Percentiles rank a stretch among this genome's conserved stretches.
phyloP scores from a whole-genome alignment of 2,329 filamentous ascomycete species.

The Fonsecaea pedrosoi region DNA sequence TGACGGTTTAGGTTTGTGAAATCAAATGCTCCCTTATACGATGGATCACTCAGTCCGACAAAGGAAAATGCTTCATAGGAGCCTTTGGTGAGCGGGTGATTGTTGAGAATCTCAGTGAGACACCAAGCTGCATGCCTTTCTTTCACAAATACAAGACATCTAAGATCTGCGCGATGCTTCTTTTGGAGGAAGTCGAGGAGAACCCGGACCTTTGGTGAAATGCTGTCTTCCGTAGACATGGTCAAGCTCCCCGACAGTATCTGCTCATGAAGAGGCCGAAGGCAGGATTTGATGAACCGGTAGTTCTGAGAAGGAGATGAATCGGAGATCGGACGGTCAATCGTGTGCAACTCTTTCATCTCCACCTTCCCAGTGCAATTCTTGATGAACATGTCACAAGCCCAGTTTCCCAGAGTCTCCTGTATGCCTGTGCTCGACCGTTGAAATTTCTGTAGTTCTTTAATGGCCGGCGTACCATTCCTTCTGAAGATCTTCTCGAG shows the following conservation, averaged over 20 bases:
- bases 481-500: slow-evolving; percentile 43
- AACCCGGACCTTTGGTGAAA: slow-evolving; percentile 59
- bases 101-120: slow-evolving; percentile 63
- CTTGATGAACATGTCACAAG: slow-evolving; percentile 69
- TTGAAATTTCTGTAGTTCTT: slow-evolving; percentile 64
- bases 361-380: slow-evolving; percentile 53
- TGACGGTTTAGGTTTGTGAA: slow-evolving; percentile 59
- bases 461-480: slow-evolving; percentile 47
- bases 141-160: slow-evolving; percentile 70
- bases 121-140: slow-evolving; percentile 68
- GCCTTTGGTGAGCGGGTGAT: slow-evolving; percentile 56
- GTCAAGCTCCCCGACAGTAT: not conserved
- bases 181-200: slow-evolving; percentile 62
- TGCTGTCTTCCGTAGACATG: not conserved
- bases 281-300: slow-evolving; percentile 22
- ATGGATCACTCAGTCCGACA: slow-evolving; percentile 57
- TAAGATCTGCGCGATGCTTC: slow-evolving; percentile 55
- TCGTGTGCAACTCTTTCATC: not conserved
- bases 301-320: not conserved
- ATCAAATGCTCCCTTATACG: slow-evolving; percentile 50
- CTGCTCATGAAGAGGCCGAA: slow-evolving; percentile 19
- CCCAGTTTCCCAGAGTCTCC: slow-evolving; percentile 70
- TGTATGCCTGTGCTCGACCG: slow-evolving; percentile 60
- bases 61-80: slow-evolving; percentile 54
- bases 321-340: slow-evolving; percentile 15